Evolutionary conservation across 2,329 filamentous ascomycete genomes (phyloP).

Genomic region (Sporothrix phasma): DNA sequence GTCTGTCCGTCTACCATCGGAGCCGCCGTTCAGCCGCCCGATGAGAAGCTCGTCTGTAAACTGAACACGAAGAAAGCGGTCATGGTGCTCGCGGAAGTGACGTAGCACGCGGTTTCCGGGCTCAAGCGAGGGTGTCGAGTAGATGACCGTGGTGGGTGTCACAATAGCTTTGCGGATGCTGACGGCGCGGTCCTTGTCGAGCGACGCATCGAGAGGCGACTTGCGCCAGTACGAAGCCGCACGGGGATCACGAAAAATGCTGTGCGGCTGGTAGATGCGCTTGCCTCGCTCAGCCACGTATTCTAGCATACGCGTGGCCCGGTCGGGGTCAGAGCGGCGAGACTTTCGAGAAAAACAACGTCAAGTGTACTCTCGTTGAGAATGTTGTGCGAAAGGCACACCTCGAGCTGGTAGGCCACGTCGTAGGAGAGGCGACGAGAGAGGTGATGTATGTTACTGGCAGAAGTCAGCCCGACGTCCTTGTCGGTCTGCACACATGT

Average conservation of each 20-base stretch:
- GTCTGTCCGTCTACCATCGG: constrained; percentile 48
- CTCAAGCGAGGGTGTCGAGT: constrained; percentile 68
- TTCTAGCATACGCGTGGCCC: constrained; percentile 61
- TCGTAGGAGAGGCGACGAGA: constrained; percentile 47
- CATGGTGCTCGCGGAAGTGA: constrained; percentile 54
- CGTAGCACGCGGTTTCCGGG: constrained; percentile 81
- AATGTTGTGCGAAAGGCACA: constrained; percentile 71
- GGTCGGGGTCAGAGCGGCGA: constrained; percentile 41
- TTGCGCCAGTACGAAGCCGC: constrained; percentile 34
- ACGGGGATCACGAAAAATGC: constrained; percentile 52
- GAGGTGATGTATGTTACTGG: constrained; percentile 15
- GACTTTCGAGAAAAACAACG: constrained; percentile 52
- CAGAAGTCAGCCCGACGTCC: neutral
- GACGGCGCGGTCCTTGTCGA: constrained; percentile 23
- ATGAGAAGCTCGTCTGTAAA: constrained; percentile 71
- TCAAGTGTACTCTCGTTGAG: constrained; percentile 68
- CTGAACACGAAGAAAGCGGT: constrained; percentile 79
- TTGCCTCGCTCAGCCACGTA: constrained; percentile 57
- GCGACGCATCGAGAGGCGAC: neutral
- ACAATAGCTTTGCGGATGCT: constrained; percentile 64
- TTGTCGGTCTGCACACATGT: constrained; percentile 9
- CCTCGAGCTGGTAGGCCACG: constrained; percentile 84
- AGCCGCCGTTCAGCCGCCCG: constrained; percentile 48
- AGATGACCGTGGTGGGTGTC: constrained; percentile 75
- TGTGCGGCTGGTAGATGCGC: constrained; percentile 58